Conservation (phyloP, 2,329 filamentous ascomycete species). For the Annulohypoxylon truncatum region DNA sequence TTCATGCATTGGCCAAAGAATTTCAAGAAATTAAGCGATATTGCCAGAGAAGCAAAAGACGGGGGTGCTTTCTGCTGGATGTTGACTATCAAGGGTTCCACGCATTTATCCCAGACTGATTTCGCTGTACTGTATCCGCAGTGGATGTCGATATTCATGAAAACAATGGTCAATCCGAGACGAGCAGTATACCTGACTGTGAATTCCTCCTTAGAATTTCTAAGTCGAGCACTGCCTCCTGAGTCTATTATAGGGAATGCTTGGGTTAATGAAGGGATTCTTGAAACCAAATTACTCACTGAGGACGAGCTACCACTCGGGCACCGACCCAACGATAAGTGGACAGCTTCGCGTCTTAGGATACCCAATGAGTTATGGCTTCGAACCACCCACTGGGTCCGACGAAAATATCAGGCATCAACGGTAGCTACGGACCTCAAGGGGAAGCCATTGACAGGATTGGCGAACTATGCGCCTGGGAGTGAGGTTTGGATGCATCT, state of each 20-base stretch:
- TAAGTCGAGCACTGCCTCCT: constrained; percentile 63
- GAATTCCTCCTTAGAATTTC: constrained; percentile 71
- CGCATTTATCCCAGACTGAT: constrained; percentile 74
- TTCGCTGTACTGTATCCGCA: constrained; percentile 73
- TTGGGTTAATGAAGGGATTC: constrained; percentile 65
- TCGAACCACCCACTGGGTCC: constrained; percentile 59
- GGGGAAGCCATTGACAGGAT: constrained; percentile 52
- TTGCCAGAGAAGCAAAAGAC: constrained; percentile 67
- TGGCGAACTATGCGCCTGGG: constrained; percentile 47
- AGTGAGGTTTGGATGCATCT: constrained; percentile 67
- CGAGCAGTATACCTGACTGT: constrained; percentile 73
- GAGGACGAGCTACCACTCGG: constrained; percentile 60
- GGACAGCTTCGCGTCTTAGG: constrained; percentile 66
- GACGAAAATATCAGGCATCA: constrained; percentile 53
- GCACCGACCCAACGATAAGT: constrained; percentile 68
- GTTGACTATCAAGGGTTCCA: constrained; percentile 67
- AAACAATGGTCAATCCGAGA: constrained; percentile 71
- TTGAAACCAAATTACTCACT: constrained; percentile 56
- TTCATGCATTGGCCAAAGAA: constrained; percentile 78
- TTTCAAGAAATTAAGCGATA: constrained; percentile 65
- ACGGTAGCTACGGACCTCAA: constrained; percentile 53
- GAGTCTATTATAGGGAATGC: constrained; percentile 61
- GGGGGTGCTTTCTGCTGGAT: constrained; percentile 62
- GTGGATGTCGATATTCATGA: constrained; percentile 68
- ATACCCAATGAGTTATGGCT: constrained; percentile 68